A percentile compares a stretch with the other conserved stretches of the same genome.
Conservation (phyloP, 192 early-diverging fungal species). For the Coemansia guatemalensis region DNA sequence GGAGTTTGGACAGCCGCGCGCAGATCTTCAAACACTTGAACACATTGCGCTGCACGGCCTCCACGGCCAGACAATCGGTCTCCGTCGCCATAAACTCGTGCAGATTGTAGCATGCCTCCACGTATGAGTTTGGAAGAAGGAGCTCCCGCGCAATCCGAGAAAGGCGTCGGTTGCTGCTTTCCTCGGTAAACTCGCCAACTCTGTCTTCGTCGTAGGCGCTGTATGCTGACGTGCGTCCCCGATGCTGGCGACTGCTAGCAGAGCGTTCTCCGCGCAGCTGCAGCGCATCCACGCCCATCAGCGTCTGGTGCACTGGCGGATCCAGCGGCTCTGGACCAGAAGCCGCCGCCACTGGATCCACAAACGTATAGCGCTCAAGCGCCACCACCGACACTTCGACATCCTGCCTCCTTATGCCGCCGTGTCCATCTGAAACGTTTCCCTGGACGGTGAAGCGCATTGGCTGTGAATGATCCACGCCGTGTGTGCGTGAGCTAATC, state of each 20-base stretch:
- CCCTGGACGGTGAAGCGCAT: conserved; percentile 6
- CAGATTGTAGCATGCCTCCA: conserved; percentile 46
- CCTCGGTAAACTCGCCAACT: conserved; percentile 50
- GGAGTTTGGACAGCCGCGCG: conserved; percentile 50
- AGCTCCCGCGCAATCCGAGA: conserved; percentile 34
- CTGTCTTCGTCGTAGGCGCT: conserved; percentile 29
- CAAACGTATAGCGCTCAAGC: conserved; percentile 51
- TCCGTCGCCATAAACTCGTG: conserved; percentile 33
- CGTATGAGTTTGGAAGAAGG: conserved; percentile 44
- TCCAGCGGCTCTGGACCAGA: conserved; percentile 38
- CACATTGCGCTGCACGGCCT: conserved; percentile 47
- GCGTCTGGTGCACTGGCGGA: conserved; percentile 22
- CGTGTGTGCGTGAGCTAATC: conserved; percentile 15
- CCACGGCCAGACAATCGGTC: conserved; percentile 9
- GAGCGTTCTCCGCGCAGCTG: neutral
- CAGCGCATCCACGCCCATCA: neutral
- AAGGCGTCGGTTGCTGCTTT: conserved; percentile 40
- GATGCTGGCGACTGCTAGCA: neutral
- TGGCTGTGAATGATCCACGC: conserved; percentile 3
- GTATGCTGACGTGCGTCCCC: neutral
- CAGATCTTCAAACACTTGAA: conserved; percentile 54
- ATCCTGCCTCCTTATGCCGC: conserved; percentile 1
- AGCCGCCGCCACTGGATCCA: conserved; percentile 26
- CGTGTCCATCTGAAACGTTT: neutral
- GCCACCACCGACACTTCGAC: conserved; percentile 40